Conservation (phyloP, 805 yeast species). For the Metschnikowia peoriensis region DNA sequence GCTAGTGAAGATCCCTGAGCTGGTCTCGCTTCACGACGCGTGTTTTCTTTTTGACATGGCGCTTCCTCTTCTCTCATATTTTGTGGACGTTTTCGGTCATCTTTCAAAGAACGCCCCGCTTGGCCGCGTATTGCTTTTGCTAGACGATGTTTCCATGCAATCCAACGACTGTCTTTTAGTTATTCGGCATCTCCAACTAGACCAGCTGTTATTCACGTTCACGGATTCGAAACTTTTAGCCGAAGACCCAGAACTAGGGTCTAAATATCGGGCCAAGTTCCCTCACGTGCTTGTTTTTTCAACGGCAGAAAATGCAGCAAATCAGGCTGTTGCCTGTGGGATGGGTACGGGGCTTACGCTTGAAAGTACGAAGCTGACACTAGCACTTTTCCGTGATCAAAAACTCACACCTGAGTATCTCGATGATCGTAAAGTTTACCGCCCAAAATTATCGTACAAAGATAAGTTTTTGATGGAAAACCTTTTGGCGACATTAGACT, state of each 20-base stretch:
- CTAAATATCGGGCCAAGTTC: constrained; percentile 11
- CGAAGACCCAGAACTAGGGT: constrained; percentile 1
- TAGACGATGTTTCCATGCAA: constrained; percentile 29
- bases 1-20: constrained; percentile 29
- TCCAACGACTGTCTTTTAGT: constrained; percentile 40
- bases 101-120: neutral
- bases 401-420: neutral
- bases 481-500: constrained; percentile 9
- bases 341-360: neutral
- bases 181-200: constrained; percentile 24
- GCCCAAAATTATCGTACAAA: constrained; percentile 11
- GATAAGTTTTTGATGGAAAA: constrained; percentile 15
- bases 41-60: constrained; percentile 33
- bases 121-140: constrained; percentile 25
- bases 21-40: constrained; percentile 36
- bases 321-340: constrained; percentile 6
- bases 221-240: constrained; percentile 11
- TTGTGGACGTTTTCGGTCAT: constrained; percentile 19
- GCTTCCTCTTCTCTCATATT: constrained; percentile 34
- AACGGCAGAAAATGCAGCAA: constrained; percentile 3
- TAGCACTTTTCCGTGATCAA: constrained; percentile 7
- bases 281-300: constrained; percentile 17
- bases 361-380: neutral
- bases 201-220: constrained; percentile 16
- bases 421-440: constrained; percentile 3